Percentiles rank a stretch among this genome's conserved stretches.
phyloP scores from a whole-genome alignment of 129 eudicot genomes.

The Solidago caesia region DNA sequence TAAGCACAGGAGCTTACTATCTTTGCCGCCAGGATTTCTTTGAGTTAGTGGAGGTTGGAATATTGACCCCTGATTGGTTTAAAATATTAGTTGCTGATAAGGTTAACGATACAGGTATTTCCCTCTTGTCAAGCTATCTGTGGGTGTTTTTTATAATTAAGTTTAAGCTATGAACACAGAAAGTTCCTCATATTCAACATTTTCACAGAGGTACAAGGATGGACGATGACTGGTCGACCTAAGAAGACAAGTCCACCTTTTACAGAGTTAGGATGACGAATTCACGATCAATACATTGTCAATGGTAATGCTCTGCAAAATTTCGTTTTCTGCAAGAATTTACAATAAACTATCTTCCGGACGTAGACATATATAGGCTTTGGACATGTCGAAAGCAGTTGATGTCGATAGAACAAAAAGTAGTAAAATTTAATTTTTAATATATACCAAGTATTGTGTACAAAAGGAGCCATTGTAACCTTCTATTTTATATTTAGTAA shows the following conservation, averaged over 20 bases:
- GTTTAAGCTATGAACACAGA: not conserved
- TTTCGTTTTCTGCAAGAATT: no score
- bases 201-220: slow-evolving; percentile 29
- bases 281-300: not conserved
- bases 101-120: slow-evolving; percentile 26
- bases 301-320: no score
- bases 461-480: no score
- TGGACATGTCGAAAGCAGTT: no score
- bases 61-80: slow-evolving; percentile 13
- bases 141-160: not conserved
- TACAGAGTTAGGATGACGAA: not conserved
- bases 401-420: no score
- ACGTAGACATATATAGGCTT: no score
- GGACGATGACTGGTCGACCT: slow-evolving; percentile 21
- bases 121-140: not conserved
- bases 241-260: not conserved
- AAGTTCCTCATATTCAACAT: not conserved
- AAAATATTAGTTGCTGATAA: slow-evolving; percentile 20
- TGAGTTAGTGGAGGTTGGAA: slow-evolving; percentile 26
- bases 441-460: no score
- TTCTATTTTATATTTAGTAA: no score
- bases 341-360: no score
- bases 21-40: slow-evolving; percentile 31
- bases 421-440: no score
- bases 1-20: slow-evolving; percentile 29